A percentile compares a stretch with the other conserved stretches of the same genome.
These are phyloP conservation scores for Annulohypoxylon bovei DNA, from an alignment of 495 filamentous ascomycete genomes.

Conservation along the genomic window DNA sequence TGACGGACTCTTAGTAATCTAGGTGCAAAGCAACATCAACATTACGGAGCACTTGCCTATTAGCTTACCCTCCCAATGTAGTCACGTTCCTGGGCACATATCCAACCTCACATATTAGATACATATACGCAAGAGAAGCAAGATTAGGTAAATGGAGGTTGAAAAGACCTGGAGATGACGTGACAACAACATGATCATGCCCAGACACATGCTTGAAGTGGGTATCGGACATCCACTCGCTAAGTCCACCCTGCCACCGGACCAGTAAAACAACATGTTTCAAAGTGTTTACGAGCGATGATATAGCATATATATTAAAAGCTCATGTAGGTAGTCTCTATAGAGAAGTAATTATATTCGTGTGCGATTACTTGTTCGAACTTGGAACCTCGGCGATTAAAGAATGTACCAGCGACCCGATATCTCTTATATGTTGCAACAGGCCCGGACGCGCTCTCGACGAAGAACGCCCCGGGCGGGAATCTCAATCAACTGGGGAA, in stretches of 20 bases:
- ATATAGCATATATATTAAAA: background rate
- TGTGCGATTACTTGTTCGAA: slow-evolving; percentile 26
- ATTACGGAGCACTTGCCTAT: background rate
- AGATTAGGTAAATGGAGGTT: background rate
- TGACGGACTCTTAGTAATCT: background rate
- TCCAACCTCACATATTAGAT: background rate
- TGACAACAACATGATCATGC: background rate
- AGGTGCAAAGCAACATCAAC: background rate
- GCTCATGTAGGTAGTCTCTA: background rate
- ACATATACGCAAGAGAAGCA: background rate
- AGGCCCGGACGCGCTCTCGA: slow-evolving; percentile 1
- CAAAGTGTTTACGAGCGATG: background rate
- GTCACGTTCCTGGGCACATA: background rate
- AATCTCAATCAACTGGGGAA: slow-evolving; percentile 22
- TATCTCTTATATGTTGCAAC: slow-evolving; percentile 26
- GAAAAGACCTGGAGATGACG: background rate
- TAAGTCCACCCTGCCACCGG: background rate
- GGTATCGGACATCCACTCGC: background rate
- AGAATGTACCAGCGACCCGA: slow-evolving; percentile 36
- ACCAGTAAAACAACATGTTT: background rate
- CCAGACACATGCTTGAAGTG: background rate
- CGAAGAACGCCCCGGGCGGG: slow-evolving; percentile 18
- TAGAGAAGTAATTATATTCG: slow-evolving; percentile 19
- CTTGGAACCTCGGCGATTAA: slow-evolving; percentile 17
- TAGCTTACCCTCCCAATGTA: background rate